These are phyloP conservation scores for Boletus fagicola DNA, from an alignment of 768 basidiomycete species.

Conservation along the genomic window DNA sequence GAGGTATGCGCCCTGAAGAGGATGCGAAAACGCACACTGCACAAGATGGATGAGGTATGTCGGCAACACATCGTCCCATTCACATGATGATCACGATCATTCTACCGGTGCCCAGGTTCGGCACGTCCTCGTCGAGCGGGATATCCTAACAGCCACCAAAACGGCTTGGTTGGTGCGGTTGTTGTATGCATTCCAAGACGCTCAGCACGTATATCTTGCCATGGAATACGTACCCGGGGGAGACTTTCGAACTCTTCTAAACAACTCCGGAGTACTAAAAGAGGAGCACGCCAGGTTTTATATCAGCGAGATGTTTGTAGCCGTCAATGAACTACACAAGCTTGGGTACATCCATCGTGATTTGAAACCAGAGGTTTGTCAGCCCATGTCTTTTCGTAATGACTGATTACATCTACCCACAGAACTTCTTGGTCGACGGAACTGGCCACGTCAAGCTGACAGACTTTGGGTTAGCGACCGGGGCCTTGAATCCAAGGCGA, in stretches of 20 bases:
- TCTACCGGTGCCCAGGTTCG: slow-evolving; percentile 58
- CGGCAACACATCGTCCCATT: background rate
- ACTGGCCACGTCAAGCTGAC: slow-evolving; percentile 97
- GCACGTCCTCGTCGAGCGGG: slow-evolving; percentile 97
- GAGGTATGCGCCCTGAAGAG: slow-evolving; percentile 98
- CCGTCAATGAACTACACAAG: slow-evolving; percentile 92
- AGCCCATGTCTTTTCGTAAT: background rate
- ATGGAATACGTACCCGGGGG: slow-evolving; percentile 99
- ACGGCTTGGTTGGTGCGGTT: slow-evolving; percentile 96
- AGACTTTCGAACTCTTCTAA: slow-evolving; percentile 95
- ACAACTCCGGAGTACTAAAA: slow-evolving; percentile 96
- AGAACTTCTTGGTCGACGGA: slow-evolving; percentile 97
- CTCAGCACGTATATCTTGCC: slow-evolving; percentile 87
- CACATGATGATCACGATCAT: background rate
- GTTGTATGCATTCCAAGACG: slow-evolving; percentile 96
- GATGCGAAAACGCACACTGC: slow-evolving; percentile 91
- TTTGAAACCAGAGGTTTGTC: slow-evolving; percentile 88
- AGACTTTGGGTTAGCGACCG: slow-evolving; percentile 97
- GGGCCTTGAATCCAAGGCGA: slow-evolving; percentile 88
- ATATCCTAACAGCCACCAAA: slow-evolving; percentile 95
- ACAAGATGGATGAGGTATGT: slow-evolving; percentile 96
- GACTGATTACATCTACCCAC: background rate
- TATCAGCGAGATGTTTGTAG: slow-evolving; percentile 96
- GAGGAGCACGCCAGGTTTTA: slow-evolving; percentile 97
- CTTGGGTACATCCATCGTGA: slow-evolving; percentile 98